Evolutionary conservation across 2,329 filamentous ascomycete species (phyloP), one percentile per base, ranked within the genome.

Genomic region (Penicillium sp.): DNA sequence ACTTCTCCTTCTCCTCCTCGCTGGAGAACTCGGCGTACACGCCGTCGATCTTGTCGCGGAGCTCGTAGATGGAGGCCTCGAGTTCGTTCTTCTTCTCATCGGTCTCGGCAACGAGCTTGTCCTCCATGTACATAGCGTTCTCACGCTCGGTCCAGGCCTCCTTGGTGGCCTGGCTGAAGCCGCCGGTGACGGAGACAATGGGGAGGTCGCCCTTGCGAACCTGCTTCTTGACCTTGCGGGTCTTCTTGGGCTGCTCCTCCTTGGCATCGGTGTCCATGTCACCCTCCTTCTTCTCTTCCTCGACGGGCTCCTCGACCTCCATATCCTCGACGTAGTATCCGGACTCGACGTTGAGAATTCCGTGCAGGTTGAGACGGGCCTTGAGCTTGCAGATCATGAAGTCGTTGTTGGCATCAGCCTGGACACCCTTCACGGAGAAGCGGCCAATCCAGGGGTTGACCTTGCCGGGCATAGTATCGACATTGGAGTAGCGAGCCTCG

Each of bases 381-480:
- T 97, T 97, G 60, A 99, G 87, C 82, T 99, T 99, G 88, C 94
- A 99, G 70, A 97, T 95, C 93, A 99, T 97, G 77, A 97, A 99
- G 74, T 97, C 94, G 58, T 95, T 90, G 73, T 94, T 92, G 64
- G 87, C 84, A 71, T 96, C 91, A 38, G 91, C 88, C 84, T 97
- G 92, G 71, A 99, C 93, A 43, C 89, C 90, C 85, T 99, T 99
- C 75, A 99, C 91, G 40, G 92, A 96, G 81, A 99, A 99, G 62
- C 91, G 88, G 55, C 94, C 94, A 66, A 99, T 97, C 89, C 93
- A 97, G 45, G 94, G 90, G 73, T 91, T 90, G 60, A 88, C 82
- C 82, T 93, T 95, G 69, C 92, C 91, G 17, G 94, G 94, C 9
- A 99, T 86, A 52, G 83, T 77, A 43, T 96, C 91, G 19, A 92